Evolutionary conservation across 169 alveolate species (phyloP).

Genomic region (Prorocentrum cordatum): DNA sequence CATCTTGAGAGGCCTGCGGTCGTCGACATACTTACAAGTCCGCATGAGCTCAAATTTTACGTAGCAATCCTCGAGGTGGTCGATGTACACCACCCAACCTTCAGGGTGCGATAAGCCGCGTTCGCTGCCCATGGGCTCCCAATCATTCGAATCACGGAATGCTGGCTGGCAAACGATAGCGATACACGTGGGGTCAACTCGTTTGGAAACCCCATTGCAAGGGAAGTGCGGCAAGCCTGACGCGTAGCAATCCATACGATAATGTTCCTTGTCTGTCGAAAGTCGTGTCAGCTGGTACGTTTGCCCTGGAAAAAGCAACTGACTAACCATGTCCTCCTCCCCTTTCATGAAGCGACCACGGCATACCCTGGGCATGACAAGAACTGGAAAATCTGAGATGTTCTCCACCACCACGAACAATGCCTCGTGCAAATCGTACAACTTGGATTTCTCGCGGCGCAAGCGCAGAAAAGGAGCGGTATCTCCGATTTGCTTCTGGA

Average conservation of each 20-base stretch:
- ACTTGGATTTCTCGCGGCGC: neutral
- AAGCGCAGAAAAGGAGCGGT: neutral
- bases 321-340: neutral
- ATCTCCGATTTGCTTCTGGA: neutral
- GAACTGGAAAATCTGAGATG: neutral
- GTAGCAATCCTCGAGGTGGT: neutral
- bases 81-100: neutral
- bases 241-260: neutral
- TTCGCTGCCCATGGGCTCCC: neutral
- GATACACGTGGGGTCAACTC: neutral
- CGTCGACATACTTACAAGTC: neutral
- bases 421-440: no score
- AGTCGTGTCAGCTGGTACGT: neutral
- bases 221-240: neutral
- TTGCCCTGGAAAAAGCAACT: neutral
- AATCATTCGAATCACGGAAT: neutral
- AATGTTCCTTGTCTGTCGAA: neutral
- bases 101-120: neutral
- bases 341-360: neutral
- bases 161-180: neutral
- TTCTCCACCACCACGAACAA: neutral
- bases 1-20: neutral
- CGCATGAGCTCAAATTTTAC: neutral
- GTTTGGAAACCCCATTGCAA: neutral
- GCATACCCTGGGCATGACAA: neutral